These are phyloP conservation scores for Puccinia horiana DNA, from an alignment of 1,284 basidiomycete genomes.

Conservation along the genomic window DNA sequence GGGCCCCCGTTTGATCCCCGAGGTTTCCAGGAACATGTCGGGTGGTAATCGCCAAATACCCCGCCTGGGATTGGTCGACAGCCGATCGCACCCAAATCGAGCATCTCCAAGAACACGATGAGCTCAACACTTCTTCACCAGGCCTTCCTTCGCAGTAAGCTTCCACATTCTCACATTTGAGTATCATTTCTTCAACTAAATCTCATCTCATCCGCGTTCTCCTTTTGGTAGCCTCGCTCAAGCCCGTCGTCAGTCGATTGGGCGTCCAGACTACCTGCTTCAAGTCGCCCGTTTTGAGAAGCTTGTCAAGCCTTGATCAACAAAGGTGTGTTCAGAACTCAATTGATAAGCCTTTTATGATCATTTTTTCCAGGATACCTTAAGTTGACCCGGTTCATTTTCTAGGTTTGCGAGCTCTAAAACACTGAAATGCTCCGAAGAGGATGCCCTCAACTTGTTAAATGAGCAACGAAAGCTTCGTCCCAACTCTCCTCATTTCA, in stretches of 20 bases:
- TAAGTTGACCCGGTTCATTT: background rate
- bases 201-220: background rate
- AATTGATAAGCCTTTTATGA: background rate
- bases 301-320: slow-evolving; percentile 15
- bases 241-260: slow-evolving; percentile 25
- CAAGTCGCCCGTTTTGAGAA: slow-evolving; percentile 14
- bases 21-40: background rate
- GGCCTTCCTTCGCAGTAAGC: slow-evolving; percentile 10
- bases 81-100: background rate
- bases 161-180: background rate
- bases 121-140: background rate
- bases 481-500: slow-evolving; percentile 87
- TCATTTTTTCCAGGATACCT: background rate
- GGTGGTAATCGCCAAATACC: background rate
- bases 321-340: background rate
- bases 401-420: slow-evolving; percentile 36
- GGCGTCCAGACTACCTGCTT: slow-evolving; percentile 6
- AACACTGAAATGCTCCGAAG: slow-evolving; percentile 61
- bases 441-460: slow-evolving; percentile 68
- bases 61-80: slow-evolving; percentile 7
- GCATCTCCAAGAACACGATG: background rate
- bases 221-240: slow-evolving; percentile 9
- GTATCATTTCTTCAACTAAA: background rate
- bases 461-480: slow-evolving; percentile 82
- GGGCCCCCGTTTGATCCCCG: background rate